Evolutionary conservation across 2,329 filamentous ascomycete genomes (phyloP).

Genomic region (Penicillium sp.): DNA sequence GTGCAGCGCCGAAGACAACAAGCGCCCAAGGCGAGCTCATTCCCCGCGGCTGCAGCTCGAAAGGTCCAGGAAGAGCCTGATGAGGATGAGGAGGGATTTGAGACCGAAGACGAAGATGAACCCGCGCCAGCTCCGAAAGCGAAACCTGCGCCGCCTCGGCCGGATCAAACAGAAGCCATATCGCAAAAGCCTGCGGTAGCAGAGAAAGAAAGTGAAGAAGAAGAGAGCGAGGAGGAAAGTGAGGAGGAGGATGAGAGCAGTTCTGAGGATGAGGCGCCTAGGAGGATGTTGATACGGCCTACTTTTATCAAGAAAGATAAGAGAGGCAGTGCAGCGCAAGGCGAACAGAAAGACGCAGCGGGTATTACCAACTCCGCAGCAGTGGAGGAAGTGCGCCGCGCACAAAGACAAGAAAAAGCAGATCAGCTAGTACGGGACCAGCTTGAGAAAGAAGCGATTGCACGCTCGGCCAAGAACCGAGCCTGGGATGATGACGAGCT

Average conservation of each 20-base stretch:
- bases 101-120: slow-evolving; percentile 49
- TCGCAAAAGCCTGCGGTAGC: slow-evolving; percentile 18
- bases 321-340: slow-evolving; percentile 42
- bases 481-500: slow-evolving; percentile 73
- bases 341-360: slow-evolving; percentile 15
- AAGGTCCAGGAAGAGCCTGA: slow-evolving; percentile 33
- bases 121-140: slow-evolving; percentile 14
- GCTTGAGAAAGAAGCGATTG: slow-evolving; percentile 72
- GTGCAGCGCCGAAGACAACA: slow-evolving; percentile 41
- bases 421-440: slow-evolving; percentile 84
- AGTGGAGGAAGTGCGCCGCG: slow-evolving; percentile 37
- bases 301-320: slow-evolving; percentile 63
- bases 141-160: slow-evolving; percentile 14
- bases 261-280: slow-evolving; percentile 55
- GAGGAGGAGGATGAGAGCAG: slow-evolving; percentile 45
- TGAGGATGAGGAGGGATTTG: slow-evolving; percentile 55
- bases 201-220: slow-evolving; percentile 38
- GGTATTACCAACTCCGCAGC: slow-evolving; percentile 35
- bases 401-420: slow-evolving; percentile 62
- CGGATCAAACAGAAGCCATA: slow-evolving; percentile 14
- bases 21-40: slow-evolving; percentile 41
- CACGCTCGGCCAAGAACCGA: slow-evolving; percentile 68
- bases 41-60: slow-evolving; percentile 29
- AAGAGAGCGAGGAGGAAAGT: slow-evolving; percentile 45
- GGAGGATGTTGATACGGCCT: slow-evolving; percentile 56